phyloP scores from a whole-genome alignment of 495 filamentous ascomycete genomes.

The Neurospora sp. region DNA sequence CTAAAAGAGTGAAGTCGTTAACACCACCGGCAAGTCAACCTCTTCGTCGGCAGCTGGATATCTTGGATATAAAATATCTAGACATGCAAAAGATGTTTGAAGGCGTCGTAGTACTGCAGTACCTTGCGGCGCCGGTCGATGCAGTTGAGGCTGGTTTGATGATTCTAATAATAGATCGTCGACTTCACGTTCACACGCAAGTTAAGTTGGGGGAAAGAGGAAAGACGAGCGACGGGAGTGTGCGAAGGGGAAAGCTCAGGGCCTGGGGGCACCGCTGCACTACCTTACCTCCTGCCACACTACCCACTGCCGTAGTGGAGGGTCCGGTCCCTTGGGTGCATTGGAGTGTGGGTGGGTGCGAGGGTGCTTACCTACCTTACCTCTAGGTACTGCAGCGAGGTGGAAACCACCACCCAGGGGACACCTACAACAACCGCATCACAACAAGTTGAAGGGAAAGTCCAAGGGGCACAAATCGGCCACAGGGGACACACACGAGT shows the following conservation, averaged over 20 bases:
- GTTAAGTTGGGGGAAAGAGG: slow-evolving; percentile 16
- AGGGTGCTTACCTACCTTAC: neutral
- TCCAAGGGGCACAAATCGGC: neutral
- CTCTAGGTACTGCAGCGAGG: neutral
- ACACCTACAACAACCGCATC: neutral
- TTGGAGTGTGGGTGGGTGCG: neutral
- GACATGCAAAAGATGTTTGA: neutral
- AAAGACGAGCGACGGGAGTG: slow-evolving; percentile 11
- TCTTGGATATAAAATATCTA: neutral
- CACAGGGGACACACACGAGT: neutral
- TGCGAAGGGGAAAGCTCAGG: slow-evolving; percentile 8
- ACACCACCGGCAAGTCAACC: neutral
- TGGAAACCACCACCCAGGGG: neutral
- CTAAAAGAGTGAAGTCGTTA: neutral
- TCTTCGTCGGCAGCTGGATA: neutral
- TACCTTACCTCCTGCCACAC: neutral
- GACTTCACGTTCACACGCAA: neutral
- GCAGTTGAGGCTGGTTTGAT: slow-evolving; percentile 27
- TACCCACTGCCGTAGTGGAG: neutral
- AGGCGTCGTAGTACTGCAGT: neutral
- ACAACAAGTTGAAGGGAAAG: neutral
- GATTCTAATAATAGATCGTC: slow-evolving; percentile 25
- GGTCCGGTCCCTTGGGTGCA: neutral
- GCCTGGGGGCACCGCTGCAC: neutral
- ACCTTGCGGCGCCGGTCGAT: slow-evolving; percentile 23